These are phyloP conservation scores for Aspergillus sp. DNA, from an alignment of 2,329 filamentous ascomycete species.

Conservation along the genomic window DNA sequence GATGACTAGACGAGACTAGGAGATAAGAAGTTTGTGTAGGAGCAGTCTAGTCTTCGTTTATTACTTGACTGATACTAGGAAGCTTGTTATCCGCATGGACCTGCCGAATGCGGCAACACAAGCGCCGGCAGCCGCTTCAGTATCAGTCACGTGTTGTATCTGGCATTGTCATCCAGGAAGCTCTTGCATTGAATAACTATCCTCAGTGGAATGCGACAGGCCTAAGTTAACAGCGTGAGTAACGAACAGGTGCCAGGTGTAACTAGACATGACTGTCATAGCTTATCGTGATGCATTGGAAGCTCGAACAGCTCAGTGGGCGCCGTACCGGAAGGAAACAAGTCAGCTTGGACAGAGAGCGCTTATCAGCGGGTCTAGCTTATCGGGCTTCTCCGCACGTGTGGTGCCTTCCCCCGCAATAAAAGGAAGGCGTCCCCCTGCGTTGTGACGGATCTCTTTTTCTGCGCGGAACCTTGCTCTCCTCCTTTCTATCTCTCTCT, in stretches of 20 bases:
- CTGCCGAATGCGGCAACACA: slow-evolving; percentile 18
- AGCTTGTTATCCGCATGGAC: slow-evolving; percentile 19
- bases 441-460: background rate
- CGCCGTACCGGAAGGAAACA: no score
- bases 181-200: background rate
- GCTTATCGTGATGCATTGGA: background rate
- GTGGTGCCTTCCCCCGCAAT: slow-evolving; percentile 23
- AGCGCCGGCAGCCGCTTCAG: slow-evolving; percentile 8
- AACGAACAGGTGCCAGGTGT: background rate
- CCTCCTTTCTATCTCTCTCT: background rate
- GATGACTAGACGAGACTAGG: background rate
- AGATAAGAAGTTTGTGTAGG: background rate
- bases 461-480: background rate
- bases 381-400: slow-evolving; percentile 25
- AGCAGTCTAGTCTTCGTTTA: no score
- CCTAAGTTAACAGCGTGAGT: no score
- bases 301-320: background rate
- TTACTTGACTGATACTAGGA: no score
- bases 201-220: no score
- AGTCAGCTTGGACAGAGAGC: background rate
- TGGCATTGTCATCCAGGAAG: background rate
- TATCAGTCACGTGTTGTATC: slow-evolving; percentile 9
- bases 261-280: background rate
- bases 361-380: slow-evolving; percentile 27
- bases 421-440: slow-evolving; percentile 17